phyloP scores from a whole-genome alignment of 805 yeast species.

The Nakazawaea ishiwadae region DNA sequence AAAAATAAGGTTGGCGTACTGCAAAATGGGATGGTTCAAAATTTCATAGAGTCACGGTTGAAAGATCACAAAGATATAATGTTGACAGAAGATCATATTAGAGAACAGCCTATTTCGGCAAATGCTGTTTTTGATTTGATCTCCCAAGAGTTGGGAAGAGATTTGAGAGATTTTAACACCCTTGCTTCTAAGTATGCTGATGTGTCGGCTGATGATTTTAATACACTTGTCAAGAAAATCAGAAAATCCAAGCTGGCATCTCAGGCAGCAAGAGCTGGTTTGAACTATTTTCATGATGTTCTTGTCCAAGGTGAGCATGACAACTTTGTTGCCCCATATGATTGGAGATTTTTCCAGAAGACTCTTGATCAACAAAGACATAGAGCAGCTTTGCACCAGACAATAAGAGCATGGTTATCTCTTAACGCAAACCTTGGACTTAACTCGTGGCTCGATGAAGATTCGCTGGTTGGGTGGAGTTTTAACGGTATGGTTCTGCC shows the following conservation, averaged over 20 bases:
- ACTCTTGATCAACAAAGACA: constrained; percentile 30
- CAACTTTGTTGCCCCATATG: constrained; percentile 39
- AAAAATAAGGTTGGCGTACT: constrained; percentile 8
- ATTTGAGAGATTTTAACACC: constrained; percentile 22
- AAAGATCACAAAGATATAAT: constrained; percentile 5
- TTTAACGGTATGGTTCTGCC: constrained; percentile 47
- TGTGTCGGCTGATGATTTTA: constrained; percentile 20
- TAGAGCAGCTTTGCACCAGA: constrained; percentile 40
- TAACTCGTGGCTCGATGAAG: constrained; percentile 44
- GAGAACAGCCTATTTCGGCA: constrained; percentile 26
- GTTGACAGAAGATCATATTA: constrained; percentile 23
- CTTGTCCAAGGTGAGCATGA: constrained; percentile 22
- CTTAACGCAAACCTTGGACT: constrained; percentile 37
- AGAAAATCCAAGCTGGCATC: constrained; percentile 25
- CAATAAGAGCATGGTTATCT: constrained; percentile 41
- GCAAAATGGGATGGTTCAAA: constrained; percentile 27
- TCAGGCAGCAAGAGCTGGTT: constrained; percentile 24
- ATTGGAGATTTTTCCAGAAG: constrained; percentile 61
- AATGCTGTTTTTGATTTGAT: constrained; percentile 21
- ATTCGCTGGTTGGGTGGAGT: constrained; percentile 44
- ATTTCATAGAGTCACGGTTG: constrained; percentile 26
- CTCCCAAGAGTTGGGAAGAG: constrained; percentile 22
- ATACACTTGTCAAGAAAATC: constrained; percentile 21
- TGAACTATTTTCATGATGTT: constrained; percentile 27
- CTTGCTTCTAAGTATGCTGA: constrained; percentile 17